phyloP scores from a whole-genome alignment of 352 stramenopile species.

The Pythium aristosporum region DNA sequence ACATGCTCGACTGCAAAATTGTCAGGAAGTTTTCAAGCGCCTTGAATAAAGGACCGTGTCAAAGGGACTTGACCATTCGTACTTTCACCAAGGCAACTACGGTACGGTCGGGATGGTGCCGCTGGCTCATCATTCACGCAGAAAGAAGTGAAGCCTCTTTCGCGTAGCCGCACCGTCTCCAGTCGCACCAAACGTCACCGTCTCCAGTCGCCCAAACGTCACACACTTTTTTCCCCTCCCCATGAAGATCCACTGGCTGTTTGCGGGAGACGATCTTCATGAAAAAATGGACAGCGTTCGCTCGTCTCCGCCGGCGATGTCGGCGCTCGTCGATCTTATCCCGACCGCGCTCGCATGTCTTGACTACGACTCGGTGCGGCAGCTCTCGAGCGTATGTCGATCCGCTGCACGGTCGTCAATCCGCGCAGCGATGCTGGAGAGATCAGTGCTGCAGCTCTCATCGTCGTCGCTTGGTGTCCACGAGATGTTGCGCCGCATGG shows the following conservation, averaged over 20 bases:
- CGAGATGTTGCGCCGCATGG: conserved; percentile 13
- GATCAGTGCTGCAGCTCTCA: conserved; percentile 17
- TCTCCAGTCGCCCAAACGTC: background rate
- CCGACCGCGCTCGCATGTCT: conserved; percentile 13
- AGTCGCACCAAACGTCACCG: background rate
- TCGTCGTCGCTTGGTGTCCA: conserved; percentile 13
- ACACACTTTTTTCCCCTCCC: background rate
- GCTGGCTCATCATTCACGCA: too few species aligned
- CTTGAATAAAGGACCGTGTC: too few species aligned
- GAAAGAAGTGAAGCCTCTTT: too few species aligned
- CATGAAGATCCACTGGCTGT: conserved; percentile 13
- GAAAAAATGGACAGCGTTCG: too few species aligned
- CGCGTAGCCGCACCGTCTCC: background rate
- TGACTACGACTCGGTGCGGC: conserved; percentile 12
- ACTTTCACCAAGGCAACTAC: too few species aligned
- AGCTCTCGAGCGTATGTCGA: conserved; percentile 20
- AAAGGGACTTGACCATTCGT: too few species aligned
- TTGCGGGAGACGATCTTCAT: background rate
- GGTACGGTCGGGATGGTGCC: too few species aligned
- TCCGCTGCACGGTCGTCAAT: background rate
- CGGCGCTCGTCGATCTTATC: conserved; percentile 4
- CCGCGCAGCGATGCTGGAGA: conserved; percentile 4
- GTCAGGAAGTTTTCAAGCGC: too few species aligned
- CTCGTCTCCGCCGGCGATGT: too few species aligned
- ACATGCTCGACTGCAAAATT: too few species aligned